Evolutionary conservation across 1,139 yeast genomes (phyloP).

Genomic region (Sugiyamaella castrensis): DNA sequence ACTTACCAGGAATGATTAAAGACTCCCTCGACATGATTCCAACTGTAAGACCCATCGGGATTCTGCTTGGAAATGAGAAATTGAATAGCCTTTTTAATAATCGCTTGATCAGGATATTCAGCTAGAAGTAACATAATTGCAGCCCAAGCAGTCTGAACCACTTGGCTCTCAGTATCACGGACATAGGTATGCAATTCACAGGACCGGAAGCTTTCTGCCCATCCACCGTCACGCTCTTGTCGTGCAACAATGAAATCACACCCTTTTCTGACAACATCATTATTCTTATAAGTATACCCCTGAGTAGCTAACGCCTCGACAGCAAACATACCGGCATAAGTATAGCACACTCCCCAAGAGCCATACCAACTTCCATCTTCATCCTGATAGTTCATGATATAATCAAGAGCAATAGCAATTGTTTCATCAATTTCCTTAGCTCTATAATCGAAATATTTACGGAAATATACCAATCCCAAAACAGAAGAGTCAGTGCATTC

Average conservation of each 20-base stretch:
- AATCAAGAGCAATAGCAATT: slow-evolving; percentile 68
- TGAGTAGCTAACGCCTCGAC: slow-evolving; percentile 81
- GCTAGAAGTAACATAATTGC: slow-evolving; percentile 78
- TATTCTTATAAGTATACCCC: slow-evolving; percentile 60
- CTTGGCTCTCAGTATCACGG: slow-evolving; percentile 57
- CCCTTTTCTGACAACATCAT: slow-evolving; percentile 62
- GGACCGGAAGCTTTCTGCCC: slow-evolving; percentile 73
- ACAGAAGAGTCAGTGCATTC: slow-evolving; percentile 97
- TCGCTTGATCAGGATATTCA: slow-evolving; percentile 65
- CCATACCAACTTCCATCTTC: slow-evolving; percentile 97
- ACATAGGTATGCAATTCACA: slow-evolving; percentile 84
- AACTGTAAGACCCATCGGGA: slow-evolving; percentile 78
- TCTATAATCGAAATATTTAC: slow-evolving; percentile 60
- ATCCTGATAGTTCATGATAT: slow-evolving; percentile 64
- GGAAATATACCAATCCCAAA: slow-evolving; percentile 79
- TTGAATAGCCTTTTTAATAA: slow-evolving; percentile 61
- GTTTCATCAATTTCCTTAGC: slow-evolving; percentile 61
- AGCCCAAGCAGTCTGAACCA: slow-evolving; percentile 95
- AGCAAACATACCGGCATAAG: slow-evolving; percentile 98
- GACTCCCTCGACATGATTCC: slow-evolving; percentile 89
- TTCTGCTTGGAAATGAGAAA: slow-evolving; percentile 67
- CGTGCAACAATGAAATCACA: slow-evolving; percentile 78
- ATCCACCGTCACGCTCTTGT: slow-evolving; percentile 89
- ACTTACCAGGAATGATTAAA: slow-evolving; percentile 73
- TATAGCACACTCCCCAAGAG: slow-evolving; percentile 95